A percentile compares a stretch with the other conserved stretches of the same genome.
Conservation (phyloP, 1,284 basidiomycete species). For the Papiliotrema fonsecae region DNA sequence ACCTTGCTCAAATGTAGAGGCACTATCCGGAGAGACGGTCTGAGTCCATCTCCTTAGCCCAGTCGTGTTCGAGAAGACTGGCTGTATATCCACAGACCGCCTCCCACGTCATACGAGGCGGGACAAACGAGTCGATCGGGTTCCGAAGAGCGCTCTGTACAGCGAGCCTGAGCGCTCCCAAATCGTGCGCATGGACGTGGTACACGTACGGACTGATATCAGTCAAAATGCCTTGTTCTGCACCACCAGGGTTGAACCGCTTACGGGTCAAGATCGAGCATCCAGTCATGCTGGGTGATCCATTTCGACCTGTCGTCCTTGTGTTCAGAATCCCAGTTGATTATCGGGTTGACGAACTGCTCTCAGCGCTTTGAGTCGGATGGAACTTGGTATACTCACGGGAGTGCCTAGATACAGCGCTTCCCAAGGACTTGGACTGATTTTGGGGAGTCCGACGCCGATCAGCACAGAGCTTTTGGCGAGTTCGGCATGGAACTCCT, state of each 20-base stretch:
- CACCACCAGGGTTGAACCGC: slow-evolving; percentile 6
- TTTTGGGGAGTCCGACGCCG: slow-evolving; percentile 33
- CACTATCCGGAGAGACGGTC: too few relatives aligned
- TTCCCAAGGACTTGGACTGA: slow-evolving; percentile 35
- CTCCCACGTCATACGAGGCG: slow-evolving; percentile 22
- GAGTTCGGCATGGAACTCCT: slow-evolving; percentile 24
- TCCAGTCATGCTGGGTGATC: slow-evolving; percentile 45
- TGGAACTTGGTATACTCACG: slow-evolving; percentile 13
- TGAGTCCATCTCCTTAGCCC: too few relatives aligned
- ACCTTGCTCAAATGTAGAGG: too few relatives aligned
- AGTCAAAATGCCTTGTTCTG: slow-evolving; percentile 1
- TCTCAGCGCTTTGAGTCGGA: slow-evolving; percentile 10
- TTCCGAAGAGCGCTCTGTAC: slow-evolving; percentile 21
- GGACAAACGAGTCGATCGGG: slow-evolving; percentile 32
- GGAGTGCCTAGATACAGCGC: slow-evolving; percentile 37
- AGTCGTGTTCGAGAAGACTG: slow-evolving; percentile 26
- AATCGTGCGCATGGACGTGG: slow-evolving; percentile 37
- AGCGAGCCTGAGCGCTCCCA: slow-evolving; percentile 20
- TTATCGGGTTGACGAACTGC: slow-evolving; percentile 50
- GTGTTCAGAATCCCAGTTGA: slow-evolving; percentile 40
- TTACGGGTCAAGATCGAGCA: slow-evolving; percentile 36
- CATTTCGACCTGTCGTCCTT: slow-evolving; percentile 40
- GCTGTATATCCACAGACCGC: slow-evolving; percentile 19
- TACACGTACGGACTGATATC: slow-evolving; percentile 47
- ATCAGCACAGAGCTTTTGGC: slow-evolving; percentile 26